Conservation (phyloP, 2,329 filamentous ascomycete species). For the Aspergillus arachidicola region DNA sequence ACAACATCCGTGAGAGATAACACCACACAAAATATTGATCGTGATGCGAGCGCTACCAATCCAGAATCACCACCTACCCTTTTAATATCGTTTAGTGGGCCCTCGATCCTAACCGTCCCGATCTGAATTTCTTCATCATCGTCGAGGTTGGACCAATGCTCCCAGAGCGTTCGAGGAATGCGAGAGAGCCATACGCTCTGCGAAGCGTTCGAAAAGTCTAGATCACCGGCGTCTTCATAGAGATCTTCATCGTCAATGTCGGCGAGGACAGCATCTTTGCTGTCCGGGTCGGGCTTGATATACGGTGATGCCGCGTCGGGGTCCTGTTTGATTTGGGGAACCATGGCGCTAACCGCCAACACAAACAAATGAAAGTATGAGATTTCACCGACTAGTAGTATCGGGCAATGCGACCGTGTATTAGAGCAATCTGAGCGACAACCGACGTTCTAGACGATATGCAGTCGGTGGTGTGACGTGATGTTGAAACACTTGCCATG, state of each 20-base stretch:
- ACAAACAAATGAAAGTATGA: not conserved
- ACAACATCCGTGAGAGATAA: not conserved
- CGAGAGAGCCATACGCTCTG: constrained; percentile 70
- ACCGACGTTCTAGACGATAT: constrained; percentile 1
- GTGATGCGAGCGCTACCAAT: not conserved
- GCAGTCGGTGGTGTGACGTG: constrained; percentile 14
- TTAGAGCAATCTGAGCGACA: not conserved
- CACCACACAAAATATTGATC: not conserved
- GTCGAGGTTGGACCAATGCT: constrained; percentile 74
- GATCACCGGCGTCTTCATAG: constrained; percentile 68
- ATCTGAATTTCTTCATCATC: constrained; percentile 82
- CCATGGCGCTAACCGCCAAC: constrained; percentile 24
- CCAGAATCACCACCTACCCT: constrained; percentile 38
- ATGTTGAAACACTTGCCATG: constrained; percentile 16
- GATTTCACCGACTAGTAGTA: not conserved
- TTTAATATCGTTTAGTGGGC: constrained; percentile 56
- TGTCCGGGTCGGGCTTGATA: constrained; percentile 47
- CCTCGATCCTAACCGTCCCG: constrained; percentile 68
- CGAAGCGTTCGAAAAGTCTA: constrained; percentile 57
- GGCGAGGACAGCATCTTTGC: constrained; percentile 36
- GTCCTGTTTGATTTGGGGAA: constrained; percentile 45
- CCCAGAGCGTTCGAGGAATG: constrained; percentile 78
- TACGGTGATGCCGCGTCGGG: constrained; percentile 38
- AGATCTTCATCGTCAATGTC: constrained; percentile 65
- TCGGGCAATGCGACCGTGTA: constrained; percentile 11